Evolutionary conservation across 768 basidiomycete genomes (phyloP).

Genomic region (Sistotremastrum niveocremeum): DNA sequence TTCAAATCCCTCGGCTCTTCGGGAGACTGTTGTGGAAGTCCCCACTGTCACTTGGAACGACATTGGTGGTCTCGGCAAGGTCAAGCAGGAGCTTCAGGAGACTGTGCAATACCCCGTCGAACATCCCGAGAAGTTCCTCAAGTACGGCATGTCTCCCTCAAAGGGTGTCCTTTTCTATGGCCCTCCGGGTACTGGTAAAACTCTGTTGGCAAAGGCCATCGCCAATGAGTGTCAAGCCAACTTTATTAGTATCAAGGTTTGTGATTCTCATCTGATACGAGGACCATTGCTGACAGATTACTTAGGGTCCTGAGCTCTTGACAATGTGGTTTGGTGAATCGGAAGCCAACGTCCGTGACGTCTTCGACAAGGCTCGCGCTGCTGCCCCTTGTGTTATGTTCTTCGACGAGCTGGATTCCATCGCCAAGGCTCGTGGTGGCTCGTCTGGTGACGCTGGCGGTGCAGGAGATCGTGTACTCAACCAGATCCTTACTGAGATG

Average conservation of each 20-base stretch:
- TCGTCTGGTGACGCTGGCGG: conserved; percentile 84
- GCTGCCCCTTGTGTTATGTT: conserved; percentile 99
- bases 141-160: conserved; percentile 99
- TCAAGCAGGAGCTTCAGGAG: conserved; percentile 98
- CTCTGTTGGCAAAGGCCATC: conserved; percentile 94
- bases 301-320: conserved; percentile 83
- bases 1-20: conserved; percentile 95
- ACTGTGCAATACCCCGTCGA: conserved; percentile 99
- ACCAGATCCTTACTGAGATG: conserved; percentile 97
- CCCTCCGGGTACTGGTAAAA: conserved; percentile 99
- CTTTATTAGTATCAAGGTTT: conserved; percentile 95
- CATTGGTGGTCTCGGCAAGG: conserved; percentile 97
- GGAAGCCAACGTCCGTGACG: conserved; percentile 97
- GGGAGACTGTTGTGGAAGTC: conserved; percentile 98
- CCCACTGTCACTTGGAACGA: conserved; percentile 99
- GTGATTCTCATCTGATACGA: not conserved
- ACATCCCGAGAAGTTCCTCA: conserved; percentile 99
- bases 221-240: conserved; percentile 99
- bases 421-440: conserved; percentile 91
- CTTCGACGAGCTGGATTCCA: conserved; percentile 99
- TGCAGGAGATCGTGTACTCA: conserved; percentile 94
- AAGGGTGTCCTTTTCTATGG: conserved; percentile 99
- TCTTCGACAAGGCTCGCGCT: conserved; percentile 99
- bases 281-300: conserved; percentile 7
- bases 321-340: conserved; percentile 99